phyloP scores from a whole-genome alignment of 129 eudicot genomes.

The Tanacetum coccineum region DNA sequence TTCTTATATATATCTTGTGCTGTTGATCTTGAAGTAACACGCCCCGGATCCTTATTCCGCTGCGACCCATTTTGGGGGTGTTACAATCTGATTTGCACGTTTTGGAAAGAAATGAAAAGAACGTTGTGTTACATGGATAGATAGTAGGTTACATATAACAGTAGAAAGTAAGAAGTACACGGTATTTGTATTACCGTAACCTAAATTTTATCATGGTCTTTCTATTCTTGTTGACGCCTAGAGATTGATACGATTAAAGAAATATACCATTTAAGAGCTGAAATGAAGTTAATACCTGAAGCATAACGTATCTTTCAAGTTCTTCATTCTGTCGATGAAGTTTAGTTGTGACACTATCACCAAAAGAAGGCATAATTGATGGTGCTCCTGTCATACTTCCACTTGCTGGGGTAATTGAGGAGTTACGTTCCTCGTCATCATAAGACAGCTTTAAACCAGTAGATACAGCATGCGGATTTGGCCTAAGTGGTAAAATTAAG shows the following conservation, averaged over 20 bases:
- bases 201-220: too few relatives aligned
- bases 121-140: background rate
- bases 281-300: conserved; percentile 53
- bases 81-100: too few relatives aligned
- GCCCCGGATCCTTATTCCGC: too few relatives aligned
- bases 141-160: background rate
- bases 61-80: too few relatives aligned
- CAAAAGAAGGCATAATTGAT: conserved; percentile 58
- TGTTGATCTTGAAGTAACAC: too few relatives aligned
- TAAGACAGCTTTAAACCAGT: conserved; percentile 86
- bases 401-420: conserved; percentile 88
- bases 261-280: background rate
- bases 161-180: too few relatives aligned
- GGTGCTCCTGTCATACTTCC: conserved; percentile 80
- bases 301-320: conserved; percentile 64
- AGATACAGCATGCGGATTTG: conserved; percentile 70
- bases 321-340: conserved; percentile 82
- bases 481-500: too few relatives aligned
- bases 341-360: conserved; percentile 64
- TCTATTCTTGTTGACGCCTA: background rate
- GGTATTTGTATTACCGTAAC: background rate
- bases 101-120: background rate
- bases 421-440: conserved; percentile 89
- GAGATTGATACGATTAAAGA: background rate
- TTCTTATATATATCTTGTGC: too few relatives aligned